These are phyloP conservation scores for Aphanocladium album DNA, from an alignment of 2,329 filamentous ascomycete species.

Conservation along the genomic window DNA sequence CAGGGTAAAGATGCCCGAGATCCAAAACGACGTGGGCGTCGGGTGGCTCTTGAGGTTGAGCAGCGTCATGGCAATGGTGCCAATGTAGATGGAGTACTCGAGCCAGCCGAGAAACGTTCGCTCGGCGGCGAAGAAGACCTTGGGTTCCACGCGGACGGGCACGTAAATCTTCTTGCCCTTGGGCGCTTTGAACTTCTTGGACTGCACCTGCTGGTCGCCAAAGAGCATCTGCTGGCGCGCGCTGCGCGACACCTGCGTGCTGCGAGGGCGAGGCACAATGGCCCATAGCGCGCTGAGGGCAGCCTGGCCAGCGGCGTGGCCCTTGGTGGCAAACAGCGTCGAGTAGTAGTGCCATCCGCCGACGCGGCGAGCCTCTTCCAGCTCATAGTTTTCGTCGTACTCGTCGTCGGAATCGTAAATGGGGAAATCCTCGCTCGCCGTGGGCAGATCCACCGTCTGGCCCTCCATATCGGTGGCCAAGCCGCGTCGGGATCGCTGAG, in stretches of 20 bases:
- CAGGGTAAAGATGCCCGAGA: slow-evolving; percentile 74
- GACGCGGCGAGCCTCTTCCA: slow-evolving; percentile 71
- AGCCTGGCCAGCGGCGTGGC: slow-evolving; percentile 36
- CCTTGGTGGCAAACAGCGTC: slow-evolving; percentile 48
- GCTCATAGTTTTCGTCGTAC: slow-evolving; percentile 65
- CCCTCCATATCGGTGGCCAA: slow-evolving; percentile 69
- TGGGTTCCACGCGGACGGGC: slow-evolving; percentile 90
- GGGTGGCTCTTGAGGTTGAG: slow-evolving; percentile 70
- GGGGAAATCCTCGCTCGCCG: slow-evolving; percentile 66
- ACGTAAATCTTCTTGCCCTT: slow-evolving; percentile 92
- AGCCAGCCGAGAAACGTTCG: slow-evolving; percentile 95
- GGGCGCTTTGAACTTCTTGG: slow-evolving; percentile 63
- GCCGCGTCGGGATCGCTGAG: slow-evolving; percentile 33
- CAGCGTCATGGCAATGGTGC: slow-evolving; percentile 76
- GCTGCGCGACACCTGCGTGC: slow-evolving; percentile 53
- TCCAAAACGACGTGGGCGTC: slow-evolving; percentile 55
- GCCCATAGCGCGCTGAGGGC: slow-evolving; percentile 41
- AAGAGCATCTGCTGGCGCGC: slow-evolving; percentile 50
- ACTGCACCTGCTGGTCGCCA: slow-evolving; percentile 50
- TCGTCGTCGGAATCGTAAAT: slow-evolving; percentile 86
- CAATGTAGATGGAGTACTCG: slow-evolving; percentile 93
- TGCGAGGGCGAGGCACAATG: slow-evolving; percentile 51
- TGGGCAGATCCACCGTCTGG: slow-evolving; percentile 61
- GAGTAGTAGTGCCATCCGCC: slow-evolving; percentile 73
- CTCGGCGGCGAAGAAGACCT: slow-evolving; percentile 95